phyloP scores from a whole-genome alignment of 2,329 filamentous ascomycete genomes.

The Waltergamsia citrina region DNA sequence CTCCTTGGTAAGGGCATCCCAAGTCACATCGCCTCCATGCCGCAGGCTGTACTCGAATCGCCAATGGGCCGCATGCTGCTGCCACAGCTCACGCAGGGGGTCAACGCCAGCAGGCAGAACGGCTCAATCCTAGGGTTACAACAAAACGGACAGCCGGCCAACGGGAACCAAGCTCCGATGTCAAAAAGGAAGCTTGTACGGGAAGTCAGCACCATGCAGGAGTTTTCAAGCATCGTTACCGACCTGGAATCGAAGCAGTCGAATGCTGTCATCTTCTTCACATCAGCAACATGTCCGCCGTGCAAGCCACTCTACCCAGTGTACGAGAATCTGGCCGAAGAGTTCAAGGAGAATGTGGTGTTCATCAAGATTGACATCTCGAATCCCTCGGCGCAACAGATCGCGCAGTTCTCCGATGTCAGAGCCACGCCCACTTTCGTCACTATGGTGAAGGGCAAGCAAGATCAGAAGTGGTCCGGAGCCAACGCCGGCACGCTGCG shows the following conservation, averaged over 20 bases:
- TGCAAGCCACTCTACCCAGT: slow-evolving; percentile 77
- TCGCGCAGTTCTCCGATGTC: slow-evolving; percentile 57
- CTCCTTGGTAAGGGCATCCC: slow-evolving; percentile 84
- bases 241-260: slow-evolving; percentile 55
- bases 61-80: slow-evolving; percentile 83
- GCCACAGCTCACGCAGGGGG: slow-evolving; percentile 51
- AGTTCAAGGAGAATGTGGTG: slow-evolving; percentile 56
- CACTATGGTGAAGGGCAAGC: slow-evolving; percentile 67
- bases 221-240: slow-evolving; percentile 44
- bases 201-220: not conserved
- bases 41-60: slow-evolving; percentile 74
- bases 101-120: slow-evolving; percentile 37
- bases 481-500: slow-evolving; percentile 60
- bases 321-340: slow-evolving; percentile 70
- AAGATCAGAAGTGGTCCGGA: slow-evolving; percentile 74
- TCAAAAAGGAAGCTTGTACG: no score
- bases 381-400: slow-evolving; percentile 50
- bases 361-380: slow-evolving; percentile 81
- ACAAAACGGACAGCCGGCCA: slow-evolving; percentile 18
- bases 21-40: slow-evolving; percentile 74
- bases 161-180: not conserved
- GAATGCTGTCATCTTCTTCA: slow-evolving; percentile 84
- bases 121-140: slow-evolving; percentile 45
- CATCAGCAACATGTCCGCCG: slow-evolving; percentile 74
- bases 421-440: slow-evolving; percentile 81